These are phyloP conservation scores for Bipolaris sorokiniana DNA, from an alignment of 2,329 filamentous ascomycete species.

Conservation along the genomic window DNA sequence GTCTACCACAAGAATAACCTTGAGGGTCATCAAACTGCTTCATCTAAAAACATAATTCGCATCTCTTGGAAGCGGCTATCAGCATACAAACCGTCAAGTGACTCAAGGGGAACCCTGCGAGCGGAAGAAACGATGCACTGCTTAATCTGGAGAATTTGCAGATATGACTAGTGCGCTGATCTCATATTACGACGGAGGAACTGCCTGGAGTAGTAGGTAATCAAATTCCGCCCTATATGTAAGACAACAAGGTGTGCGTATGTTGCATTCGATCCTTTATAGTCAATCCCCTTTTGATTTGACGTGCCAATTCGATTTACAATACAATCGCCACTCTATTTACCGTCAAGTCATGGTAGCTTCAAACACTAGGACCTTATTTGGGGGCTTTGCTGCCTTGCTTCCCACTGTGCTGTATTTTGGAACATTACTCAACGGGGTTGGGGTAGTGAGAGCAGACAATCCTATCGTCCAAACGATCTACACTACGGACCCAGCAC, in stretches of 20 bases:
- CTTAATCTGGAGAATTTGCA: neutral
- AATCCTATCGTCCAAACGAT: constrained; percentile 25
- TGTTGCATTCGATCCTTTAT: neutral
- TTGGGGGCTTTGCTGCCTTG: constrained; percentile 1
- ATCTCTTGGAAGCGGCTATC: neutral
- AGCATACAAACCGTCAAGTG: neutral
- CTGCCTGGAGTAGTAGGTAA: neutral
- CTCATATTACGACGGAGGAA: constrained; percentile 1
- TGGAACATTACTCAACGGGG: constrained; percentile 5
- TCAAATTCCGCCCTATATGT: constrained; percentile 3
- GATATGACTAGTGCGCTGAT: neutral
- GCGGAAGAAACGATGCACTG: constrained; percentile 1
- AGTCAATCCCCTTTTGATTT: neutral
- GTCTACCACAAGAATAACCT: neutral
- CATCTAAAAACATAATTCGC: neutral
- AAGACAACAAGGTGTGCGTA: neutral
- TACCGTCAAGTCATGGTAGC: neutral
- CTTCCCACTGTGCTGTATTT: constrained; percentile 3
- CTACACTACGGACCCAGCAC: constrained; percentile 24
- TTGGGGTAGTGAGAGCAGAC: constrained; percentile 14
- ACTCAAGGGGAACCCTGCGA: neutral
- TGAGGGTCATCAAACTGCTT: neutral
- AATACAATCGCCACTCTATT: neutral
- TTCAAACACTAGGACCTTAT: neutral
- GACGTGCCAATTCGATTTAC: neutral